phyloP scores from a whole-genome alignment of 768 basidiomycete genomes.

The Suillus discolor region DNA sequence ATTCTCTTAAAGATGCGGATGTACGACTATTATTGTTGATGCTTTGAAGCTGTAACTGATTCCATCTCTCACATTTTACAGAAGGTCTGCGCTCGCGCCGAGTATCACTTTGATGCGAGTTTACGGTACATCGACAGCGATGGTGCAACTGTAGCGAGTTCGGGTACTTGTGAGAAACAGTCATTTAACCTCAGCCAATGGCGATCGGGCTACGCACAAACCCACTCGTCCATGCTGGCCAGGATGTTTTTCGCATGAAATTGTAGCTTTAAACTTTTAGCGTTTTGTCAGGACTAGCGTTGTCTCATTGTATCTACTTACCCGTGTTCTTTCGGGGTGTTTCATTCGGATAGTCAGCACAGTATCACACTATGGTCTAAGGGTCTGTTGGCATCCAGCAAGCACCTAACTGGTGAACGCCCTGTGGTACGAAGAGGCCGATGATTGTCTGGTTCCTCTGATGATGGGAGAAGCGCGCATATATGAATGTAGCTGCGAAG shows the following conservation, averaged over 20 bases:
- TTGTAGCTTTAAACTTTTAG: not conserved
- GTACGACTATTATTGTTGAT: slow-evolving; percentile 33
- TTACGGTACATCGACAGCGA: slow-evolving; percentile 32
- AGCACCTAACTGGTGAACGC: not conserved
- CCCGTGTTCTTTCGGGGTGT: not conserved
- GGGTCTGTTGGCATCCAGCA: not conserved
- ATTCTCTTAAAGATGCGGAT: slow-evolving; percentile 49
- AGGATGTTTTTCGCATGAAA: slow-evolving; percentile 33
- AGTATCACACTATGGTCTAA: not conserved
- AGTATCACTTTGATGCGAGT: slow-evolving; percentile 48
- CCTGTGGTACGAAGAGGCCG: not conserved
- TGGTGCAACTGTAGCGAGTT: slow-evolving; percentile 38
- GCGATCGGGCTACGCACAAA: slow-evolving; percentile 33
- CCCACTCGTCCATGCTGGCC: slow-evolving; percentile 30
- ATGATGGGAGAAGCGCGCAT: not conserved
- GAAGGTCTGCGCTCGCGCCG: slow-evolving; percentile 57
- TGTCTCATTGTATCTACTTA: not conserved
- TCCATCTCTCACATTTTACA: slow-evolving; percentile 23
- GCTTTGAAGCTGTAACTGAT: not conserved
- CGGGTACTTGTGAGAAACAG: slow-evolving; percentile 7
- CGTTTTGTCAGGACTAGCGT: not conserved
- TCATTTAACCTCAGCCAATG: slow-evolving; percentile 34
- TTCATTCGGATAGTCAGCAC: not conserved
- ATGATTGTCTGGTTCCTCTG: not conserved
- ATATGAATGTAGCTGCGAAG: not conserved